These are phyloP conservation scores for Ammopiptanthus mongolicus DNA, from an alignment of 306 rosid genomes.

Conservation along the genomic window DNA sequence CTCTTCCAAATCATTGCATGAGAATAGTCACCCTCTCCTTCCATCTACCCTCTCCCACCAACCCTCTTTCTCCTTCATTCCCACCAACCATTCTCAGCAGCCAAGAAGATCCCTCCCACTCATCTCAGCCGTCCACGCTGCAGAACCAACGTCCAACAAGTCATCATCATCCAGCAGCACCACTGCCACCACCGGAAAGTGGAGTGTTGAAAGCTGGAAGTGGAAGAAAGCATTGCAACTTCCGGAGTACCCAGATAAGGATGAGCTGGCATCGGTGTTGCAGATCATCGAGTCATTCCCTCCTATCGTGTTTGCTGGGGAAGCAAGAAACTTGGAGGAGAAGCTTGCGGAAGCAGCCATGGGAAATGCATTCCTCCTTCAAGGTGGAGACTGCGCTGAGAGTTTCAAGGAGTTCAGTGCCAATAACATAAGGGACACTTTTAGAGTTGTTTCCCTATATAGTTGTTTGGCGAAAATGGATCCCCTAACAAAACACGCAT, in stretches of 20 bases:
- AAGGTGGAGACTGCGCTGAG: constrained; percentile 79
- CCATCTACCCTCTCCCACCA: constrained; percentile 27
- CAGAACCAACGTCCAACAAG: constrained; percentile 39
- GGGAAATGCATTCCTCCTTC: constrained; percentile 68
- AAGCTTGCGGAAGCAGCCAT: constrained; percentile 61
- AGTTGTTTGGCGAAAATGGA: too few species aligned
- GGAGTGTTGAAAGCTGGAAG: constrained; percentile 64
- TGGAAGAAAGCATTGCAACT: constrained; percentile 54
- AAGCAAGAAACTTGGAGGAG: constrained; percentile 70
- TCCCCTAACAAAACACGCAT: too few species aligned
- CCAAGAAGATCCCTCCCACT: constrained; percentile 22
- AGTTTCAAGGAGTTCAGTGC: constrained; percentile 79
- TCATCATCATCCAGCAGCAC: background rate
- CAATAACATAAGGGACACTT: constrained; percentile 65
- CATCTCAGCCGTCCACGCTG: constrained; percentile 58
- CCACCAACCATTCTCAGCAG: constrained; percentile 25
- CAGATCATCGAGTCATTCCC: constrained; percentile 58
- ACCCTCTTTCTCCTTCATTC: constrained; percentile 30
- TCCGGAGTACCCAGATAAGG: constrained; percentile 62
- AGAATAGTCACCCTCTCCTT: constrained; percentile 11
- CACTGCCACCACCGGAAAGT: constrained; percentile 20
- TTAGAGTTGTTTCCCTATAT: too few species aligned
- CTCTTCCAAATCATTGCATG: constrained; percentile 46
- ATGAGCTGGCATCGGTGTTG: constrained; percentile 46
- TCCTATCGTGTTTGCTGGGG: constrained; percentile 76